Evolutionary conservation across 2,329 filamentous ascomycete species (phyloP).

Genomic region (Bipolaris gigantea): DNA sequence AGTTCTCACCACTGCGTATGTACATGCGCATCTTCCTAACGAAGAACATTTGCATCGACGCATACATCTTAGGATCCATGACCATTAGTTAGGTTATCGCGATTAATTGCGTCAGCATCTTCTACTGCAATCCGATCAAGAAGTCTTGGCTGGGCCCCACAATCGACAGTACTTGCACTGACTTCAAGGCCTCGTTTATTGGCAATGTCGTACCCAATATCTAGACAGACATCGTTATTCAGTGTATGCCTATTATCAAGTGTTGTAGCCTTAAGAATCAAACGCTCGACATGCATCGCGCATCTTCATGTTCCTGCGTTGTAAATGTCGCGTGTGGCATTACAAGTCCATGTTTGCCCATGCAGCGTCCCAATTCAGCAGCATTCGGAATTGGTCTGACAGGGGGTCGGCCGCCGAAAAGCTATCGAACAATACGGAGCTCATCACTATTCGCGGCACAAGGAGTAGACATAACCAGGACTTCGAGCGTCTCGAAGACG

Average conservation of each 20-base stretch:
- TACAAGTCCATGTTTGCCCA: constrained; percentile 20
- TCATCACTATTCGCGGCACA: constrained; percentile 10
- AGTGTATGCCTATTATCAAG: constrained; percentile 52
- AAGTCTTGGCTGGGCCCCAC: constrained; percentile 53
- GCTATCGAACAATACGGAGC: constrained; percentile 1
- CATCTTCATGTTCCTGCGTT: constrained; percentile 47
- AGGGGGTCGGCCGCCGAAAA: not conserved
- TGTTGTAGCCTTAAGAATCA: constrained; percentile 52
- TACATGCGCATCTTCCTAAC: constrained; percentile 57
- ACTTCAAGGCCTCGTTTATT: constrained; percentile 56
- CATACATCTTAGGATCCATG: constrained; percentile 48
- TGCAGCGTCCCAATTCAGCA: constrained; percentile 14
- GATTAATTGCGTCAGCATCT: constrained; percentile 55
- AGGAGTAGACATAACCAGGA: constrained; percentile 6
- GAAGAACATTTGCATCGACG: constrained; percentile 49
- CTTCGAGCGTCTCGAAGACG: constrained; percentile 7
- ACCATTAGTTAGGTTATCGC: constrained; percentile 53
- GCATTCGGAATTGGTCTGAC: constrained; percentile 2
- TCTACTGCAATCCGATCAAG: constrained; percentile 55
- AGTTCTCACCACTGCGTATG: constrained; percentile 55
- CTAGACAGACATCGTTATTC: constrained; percentile 51
- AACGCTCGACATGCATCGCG: constrained; percentile 50
- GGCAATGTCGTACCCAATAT: constrained; percentile 55
- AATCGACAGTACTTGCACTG: constrained; percentile 53
- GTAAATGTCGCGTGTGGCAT: constrained; percentile 18